phyloP scores from a whole-genome alignment of 768 basidiomycete species.

The Saitozyma sp. region DNA sequence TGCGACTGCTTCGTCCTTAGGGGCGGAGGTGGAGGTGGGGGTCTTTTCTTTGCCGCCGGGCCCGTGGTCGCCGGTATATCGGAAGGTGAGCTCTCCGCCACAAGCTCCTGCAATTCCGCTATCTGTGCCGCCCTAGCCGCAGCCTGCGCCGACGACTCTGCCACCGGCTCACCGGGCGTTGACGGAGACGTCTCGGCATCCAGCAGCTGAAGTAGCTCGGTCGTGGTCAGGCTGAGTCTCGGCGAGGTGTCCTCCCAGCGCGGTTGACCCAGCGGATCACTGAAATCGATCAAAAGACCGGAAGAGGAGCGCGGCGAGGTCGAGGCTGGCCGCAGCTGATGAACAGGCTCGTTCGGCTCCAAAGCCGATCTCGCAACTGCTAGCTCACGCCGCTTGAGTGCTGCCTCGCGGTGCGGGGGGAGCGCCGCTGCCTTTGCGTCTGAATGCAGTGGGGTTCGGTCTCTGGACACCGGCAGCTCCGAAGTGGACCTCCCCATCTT shows the following conservation, averaged over 20 bases:
- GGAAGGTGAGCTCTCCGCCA: background rate
- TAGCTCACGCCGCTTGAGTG: conserved; percentile 32
- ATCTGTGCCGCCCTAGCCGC: conserved; percentile 11
- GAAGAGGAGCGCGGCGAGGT: too few relatives aligned
- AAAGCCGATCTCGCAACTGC: background rate
- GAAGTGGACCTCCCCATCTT: too few relatives aligned
- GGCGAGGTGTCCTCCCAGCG: too few relatives aligned
- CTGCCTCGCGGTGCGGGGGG: conserved; percentile 40
- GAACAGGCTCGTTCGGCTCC: too few relatives aligned
- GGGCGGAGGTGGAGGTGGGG: conserved; percentile 22
- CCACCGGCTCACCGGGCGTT: conserved; percentile 5
- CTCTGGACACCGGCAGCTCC: too few relatives aligned
- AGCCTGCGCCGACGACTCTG: conserved; percentile 30
- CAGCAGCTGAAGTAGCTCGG: background rate
- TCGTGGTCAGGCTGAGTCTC: background rate
- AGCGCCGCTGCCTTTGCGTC: conserved; percentile 5
- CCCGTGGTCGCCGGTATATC: background rate
- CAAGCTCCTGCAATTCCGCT: background rate
- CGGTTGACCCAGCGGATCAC: too few relatives aligned
- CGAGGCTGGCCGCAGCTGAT: too few relatives aligned
- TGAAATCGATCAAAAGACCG: too few relatives aligned
- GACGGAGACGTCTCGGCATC: too few relatives aligned
- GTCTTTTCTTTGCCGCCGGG: conserved; percentile 2
- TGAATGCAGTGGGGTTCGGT: background rate
- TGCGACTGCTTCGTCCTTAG: background rate